Conservation (phyloP, 1,284 basidiomycete genomes). For the Flammula alnicola region DNA sequence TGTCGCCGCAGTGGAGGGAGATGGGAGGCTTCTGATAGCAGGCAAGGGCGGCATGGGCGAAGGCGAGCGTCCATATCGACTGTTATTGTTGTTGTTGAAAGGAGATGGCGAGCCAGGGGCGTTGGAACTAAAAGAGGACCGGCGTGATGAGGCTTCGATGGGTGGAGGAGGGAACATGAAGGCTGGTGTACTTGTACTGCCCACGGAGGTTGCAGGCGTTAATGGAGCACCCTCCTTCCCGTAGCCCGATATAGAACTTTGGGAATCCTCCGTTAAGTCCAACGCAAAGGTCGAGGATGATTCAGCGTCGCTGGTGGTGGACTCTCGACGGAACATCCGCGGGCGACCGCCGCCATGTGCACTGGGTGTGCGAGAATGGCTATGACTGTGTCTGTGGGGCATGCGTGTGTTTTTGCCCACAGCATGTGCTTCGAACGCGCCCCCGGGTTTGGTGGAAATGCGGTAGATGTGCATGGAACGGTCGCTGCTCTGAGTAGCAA, state of each 20-base stretch:
- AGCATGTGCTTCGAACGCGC: slow-evolving; percentile 84
- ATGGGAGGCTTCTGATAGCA: slow-evolving; percentile 73
- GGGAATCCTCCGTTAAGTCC: slow-evolving; percentile 26
- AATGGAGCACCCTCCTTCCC: slow-evolving; percentile 50
- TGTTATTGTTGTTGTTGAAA: slow-evolving; percentile 32
- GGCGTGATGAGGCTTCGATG: slow-evolving; percentile 73
- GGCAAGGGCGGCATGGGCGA: slow-evolving; percentile 91
- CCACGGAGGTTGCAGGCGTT: slow-evolving; percentile 62
- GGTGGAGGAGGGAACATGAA: slow-evolving; percentile 77
- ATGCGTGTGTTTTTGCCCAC: slow-evolving; percentile 82
- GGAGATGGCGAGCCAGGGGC: slow-evolving; percentile 74
- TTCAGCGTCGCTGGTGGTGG: slow-evolving; percentile 77
- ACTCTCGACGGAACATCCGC: slow-evolving; percentile 66
- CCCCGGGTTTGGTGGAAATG: slow-evolving; percentile 77
- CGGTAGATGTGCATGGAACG: slow-evolving; percentile 90
- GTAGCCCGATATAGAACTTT: slow-evolving; percentile 23
- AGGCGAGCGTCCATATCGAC: slow-evolving; percentile 81
- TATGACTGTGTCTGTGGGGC: slow-evolving; percentile 68
- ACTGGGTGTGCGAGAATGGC: slow-evolving; percentile 60
- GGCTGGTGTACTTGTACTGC: slow-evolving; percentile 49
- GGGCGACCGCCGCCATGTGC: slow-evolving; percentile 55
- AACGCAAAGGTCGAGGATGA: slow-evolving; percentile 49
- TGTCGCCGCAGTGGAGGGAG: slow-evolving; percentile 31
- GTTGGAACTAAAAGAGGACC: slow-evolving; percentile 89
- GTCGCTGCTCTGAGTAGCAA: slow-evolving; percentile 94